Evolutionary conservation across 2,329 filamentous ascomycete species (phyloP).

Genomic region (Epichloe glyceriae): DNA sequence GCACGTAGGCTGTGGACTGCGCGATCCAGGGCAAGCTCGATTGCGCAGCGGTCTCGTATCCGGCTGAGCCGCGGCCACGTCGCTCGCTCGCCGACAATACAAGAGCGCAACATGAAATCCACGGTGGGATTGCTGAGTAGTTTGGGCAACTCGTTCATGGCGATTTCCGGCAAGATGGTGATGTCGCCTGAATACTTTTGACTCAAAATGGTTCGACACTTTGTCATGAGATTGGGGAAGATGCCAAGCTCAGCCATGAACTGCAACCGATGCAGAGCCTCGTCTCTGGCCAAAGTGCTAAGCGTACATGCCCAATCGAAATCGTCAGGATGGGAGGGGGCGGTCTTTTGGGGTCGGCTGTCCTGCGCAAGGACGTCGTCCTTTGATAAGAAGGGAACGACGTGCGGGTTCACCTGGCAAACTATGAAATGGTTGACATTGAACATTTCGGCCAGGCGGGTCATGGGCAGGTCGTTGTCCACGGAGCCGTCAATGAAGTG

Average conservation of each 20-base stretch:
- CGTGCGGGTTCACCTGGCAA: conserved; percentile 90
- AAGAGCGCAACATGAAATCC: conserved; percentile 74
- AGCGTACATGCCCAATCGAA: conserved; percentile 52
- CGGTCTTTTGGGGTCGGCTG: conserved; percentile 13
- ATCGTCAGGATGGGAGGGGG: conserved; percentile 21
- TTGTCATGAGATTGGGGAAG: conserved; percentile 66
- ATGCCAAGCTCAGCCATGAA: conserved; percentile 69
- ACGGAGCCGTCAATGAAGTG: conserved; percentile 92
- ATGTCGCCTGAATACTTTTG: conserved; percentile 94
- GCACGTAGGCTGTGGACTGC: conserved; percentile 58
- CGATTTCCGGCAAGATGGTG: conserved; percentile 76
- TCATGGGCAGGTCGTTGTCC: conserved; percentile 88
- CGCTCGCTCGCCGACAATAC: conserved; percentile 66
- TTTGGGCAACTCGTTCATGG: conserved; percentile 57
- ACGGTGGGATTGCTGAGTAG: conserved; percentile 74
- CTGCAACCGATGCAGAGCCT: conserved; percentile 68
- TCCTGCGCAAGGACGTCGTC: conserved; percentile 47
- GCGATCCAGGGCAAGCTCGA: conserved; percentile 72
- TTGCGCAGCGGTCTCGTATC: conserved; percentile 75
- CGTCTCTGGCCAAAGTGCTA: conserved; percentile 62
- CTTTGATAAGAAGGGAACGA: conserved; percentile 70
- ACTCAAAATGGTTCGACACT: conserved; percentile 67
- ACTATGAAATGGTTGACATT: conserved; percentile 98
- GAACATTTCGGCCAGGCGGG: conserved; percentile 82
- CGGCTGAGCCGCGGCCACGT: conserved; percentile 86